Conservation (phyloP, 345 rosid species). For the Eutrema heterophyllum region DNA sequence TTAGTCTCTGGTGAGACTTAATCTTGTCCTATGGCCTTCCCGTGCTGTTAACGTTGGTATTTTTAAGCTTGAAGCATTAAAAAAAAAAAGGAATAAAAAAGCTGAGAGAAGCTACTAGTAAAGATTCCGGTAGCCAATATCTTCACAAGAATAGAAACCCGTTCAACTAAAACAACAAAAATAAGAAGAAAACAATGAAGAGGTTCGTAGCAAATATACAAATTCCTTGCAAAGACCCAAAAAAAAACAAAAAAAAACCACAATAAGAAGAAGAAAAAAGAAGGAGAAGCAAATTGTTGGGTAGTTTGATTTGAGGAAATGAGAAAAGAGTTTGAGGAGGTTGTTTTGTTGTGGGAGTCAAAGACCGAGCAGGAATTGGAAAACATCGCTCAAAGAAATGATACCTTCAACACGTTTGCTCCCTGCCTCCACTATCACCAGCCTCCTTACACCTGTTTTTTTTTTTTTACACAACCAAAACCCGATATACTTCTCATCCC, state of each 20-base stretch:
- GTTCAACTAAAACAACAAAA: conserved; percentile 33
- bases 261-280: neutral
- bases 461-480: neutral
- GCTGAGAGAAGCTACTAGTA: conserved; percentile 20
- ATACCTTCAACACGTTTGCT: conserved; percentile 89
- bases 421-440: conserved; percentile 77
- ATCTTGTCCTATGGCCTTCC: neutral
- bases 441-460: conserved; percentile 58
- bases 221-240: conserved; percentile 23
- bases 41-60: neutral
- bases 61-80: neutral
- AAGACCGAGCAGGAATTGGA: conserved; percentile 61
- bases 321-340: conserved; percentile 1
- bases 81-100: neutral
- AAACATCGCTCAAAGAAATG: conserved; percentile 65
- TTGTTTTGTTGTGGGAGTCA: conserved; percentile 16
- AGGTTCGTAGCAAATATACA: conserved; percentile 35
- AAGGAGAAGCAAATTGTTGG: conserved; percentile 13
- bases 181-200: conserved; percentile 19
- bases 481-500: neutral
- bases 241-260: neutral
- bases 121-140: conserved; percentile 30
- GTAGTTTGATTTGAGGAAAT: conserved; percentile 16
- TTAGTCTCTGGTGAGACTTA: neutral
- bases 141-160: conserved; percentile 32